phyloP scores from a whole-genome alignment of 139 green algal genomes.

The Coccomyxa sp. region DNA sequence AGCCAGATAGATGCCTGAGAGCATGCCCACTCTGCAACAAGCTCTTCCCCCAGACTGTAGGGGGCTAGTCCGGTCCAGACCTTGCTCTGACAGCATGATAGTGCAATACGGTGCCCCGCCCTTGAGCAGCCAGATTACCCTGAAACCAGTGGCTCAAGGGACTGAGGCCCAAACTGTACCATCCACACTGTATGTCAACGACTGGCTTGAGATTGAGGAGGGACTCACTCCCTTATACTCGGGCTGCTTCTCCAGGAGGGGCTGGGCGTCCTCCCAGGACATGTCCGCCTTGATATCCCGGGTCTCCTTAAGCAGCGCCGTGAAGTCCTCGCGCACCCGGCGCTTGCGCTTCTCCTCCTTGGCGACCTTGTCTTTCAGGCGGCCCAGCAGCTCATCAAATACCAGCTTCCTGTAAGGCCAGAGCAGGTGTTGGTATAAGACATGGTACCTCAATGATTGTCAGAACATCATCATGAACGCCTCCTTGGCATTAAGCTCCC shows the following conservation, averaged over 20 bases:
- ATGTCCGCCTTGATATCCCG: conserved; percentile 31
- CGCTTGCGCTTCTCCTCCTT: conserved; percentile 27
- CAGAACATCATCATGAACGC: too few relatives aligned
- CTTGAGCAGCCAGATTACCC: neutral
- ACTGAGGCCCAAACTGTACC: neutral
- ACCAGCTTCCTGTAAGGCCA: conserved; percentile 39
- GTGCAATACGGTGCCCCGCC: neutral
- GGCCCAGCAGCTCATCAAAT: conserved; percentile 50
- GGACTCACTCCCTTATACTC: conserved; percentile 49
- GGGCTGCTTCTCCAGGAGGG: conserved; percentile 31
- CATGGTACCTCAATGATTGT: too few relatives aligned
- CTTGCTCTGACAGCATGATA: neutral
- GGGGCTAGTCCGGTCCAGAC: neutral
- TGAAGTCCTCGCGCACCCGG: conserved; percentile 36
- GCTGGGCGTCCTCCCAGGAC: conserved; percentile 41
- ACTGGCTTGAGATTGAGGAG: neutral
- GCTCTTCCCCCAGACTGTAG: too few relatives aligned
- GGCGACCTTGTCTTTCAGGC: conserved; percentile 4
- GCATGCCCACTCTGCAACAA: too few relatives aligned
- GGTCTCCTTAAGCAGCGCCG: conserved; percentile 37
- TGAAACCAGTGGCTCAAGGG: neutral
- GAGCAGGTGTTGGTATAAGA: too few relatives aligned
- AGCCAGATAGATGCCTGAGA: too few relatives aligned
- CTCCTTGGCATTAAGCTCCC: too few relatives aligned
- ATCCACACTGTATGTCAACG: neutral